Conservation (phyloP, 306 rosid genomes). For the Quercus alba region DNA sequence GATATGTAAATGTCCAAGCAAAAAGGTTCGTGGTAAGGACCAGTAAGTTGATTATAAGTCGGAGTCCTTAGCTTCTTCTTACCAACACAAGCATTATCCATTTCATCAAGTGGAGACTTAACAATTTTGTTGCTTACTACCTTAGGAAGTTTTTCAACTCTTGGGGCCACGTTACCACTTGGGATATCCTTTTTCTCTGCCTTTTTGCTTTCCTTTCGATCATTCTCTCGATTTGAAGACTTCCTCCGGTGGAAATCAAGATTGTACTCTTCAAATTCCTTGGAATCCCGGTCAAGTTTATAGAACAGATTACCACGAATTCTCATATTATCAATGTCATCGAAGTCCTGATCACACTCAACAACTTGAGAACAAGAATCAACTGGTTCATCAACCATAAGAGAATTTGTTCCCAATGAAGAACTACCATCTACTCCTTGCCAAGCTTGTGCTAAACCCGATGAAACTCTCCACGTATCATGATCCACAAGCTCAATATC, state of each 20-base stretch:
- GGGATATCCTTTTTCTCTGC: constrained; percentile 28
- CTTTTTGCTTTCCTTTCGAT: constrained; percentile 17
- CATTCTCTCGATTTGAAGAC: constrained; percentile 40
- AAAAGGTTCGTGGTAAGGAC: constrained; percentile 85
- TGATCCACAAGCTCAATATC: constrained; percentile 64
- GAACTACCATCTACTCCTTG: constrained; percentile 22
- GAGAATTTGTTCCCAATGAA: constrained; percentile 15
- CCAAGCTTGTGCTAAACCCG: constrained; percentile 67
- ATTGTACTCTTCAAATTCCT: constrained; percentile 82
- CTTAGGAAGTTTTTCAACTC: constrained; percentile 33
- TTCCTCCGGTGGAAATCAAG: constrained; percentile 71
- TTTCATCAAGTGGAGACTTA: constrained; percentile 17
- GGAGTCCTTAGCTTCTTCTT: constrained; percentile 62
- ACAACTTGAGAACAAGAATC: constrained; percentile 22
- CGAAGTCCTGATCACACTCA: constrained; percentile 56
- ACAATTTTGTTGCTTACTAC: constrained; percentile 14
- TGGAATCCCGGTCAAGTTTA: constrained; percentile 74
- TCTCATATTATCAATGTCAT: constrained; percentile 75
- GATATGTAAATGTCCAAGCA: constrained; percentile 88
- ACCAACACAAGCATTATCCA: constrained; percentile 11
- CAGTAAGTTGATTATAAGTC: constrained; percentile 76
- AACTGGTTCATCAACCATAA: constrained; percentile 20
- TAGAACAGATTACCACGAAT: constrained; percentile 62
- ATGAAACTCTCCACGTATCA: constrained; percentile 67
- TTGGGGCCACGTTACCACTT: constrained; percentile 4